Percentiles rank a stretch among this genome's conserved stretches.
Evolutionary conservation across 495 filamentous ascomycete genomes (phyloP).

Genomic region (Annulohypoxylon stygium): DNA sequence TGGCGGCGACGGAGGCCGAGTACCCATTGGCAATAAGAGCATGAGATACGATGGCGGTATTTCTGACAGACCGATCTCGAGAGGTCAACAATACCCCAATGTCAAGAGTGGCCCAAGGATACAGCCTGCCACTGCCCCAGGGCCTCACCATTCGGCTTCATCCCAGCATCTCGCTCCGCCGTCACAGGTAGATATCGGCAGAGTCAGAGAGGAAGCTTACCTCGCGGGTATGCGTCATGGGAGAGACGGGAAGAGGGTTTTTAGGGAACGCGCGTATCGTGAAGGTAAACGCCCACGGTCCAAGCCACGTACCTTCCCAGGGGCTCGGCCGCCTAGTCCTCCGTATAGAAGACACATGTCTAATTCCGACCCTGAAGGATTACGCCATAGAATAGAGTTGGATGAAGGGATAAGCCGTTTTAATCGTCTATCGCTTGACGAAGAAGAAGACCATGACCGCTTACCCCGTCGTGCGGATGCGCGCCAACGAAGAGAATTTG

Average conservation of each 20-base stretch:
- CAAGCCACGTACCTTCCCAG: slow-evolving; percentile 25
- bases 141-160: neutral
- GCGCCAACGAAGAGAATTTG: slow-evolving; percentile 30
- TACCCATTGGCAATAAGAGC: slow-evolving; percentile 5
- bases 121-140: neutral
- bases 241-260: slow-evolving; percentile 22
- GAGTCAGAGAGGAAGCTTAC: slow-evolving; percentile 37
- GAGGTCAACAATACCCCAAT: slow-evolving; percentile 1
- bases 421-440: slow-evolving; percentile 32
- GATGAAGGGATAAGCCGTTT: slow-evolving; percentile 24
- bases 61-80: neutral
- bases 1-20: neutral
- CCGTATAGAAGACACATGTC: slow-evolving; percentile 11
- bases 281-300: slow-evolving; percentile 11
- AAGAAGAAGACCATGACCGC: slow-evolving; percentile 26
- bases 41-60: slow-evolving; percentile 4
- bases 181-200: slow-evolving; percentile 23
- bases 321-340: neutral
- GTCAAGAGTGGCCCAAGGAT: slow-evolving; percentile 1
- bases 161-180: neutral
- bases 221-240: slow-evolving; percentile 27
- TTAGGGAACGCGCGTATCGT: slow-evolving; percentile 20
- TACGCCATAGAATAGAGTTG: neutral
- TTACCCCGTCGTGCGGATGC: slow-evolving; percentile 6
- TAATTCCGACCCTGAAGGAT: neutral